phyloP scores from a whole-genome alignment of 352 stramenopile genomes.

The Globisporangium carolinianum region DNA sequence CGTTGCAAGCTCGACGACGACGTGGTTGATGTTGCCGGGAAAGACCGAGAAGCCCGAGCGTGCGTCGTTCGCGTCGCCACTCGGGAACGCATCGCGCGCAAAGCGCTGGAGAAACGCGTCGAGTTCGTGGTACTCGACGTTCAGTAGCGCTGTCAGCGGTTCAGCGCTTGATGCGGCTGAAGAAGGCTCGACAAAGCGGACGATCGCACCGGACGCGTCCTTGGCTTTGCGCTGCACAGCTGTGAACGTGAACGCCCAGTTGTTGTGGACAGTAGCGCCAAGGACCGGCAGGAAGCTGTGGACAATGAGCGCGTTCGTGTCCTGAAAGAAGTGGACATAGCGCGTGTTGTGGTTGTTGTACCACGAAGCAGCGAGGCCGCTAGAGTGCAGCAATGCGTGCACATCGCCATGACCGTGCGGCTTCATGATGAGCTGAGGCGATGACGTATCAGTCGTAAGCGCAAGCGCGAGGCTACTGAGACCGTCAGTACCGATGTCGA shows the following conservation, averaged over 20 bases:
- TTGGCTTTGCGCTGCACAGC: conserved; percentile 91
- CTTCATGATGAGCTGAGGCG: conserved; percentile 83
- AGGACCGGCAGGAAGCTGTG: conserved; percentile 87
- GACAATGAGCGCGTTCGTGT: conserved; percentile 96
- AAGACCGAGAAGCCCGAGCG: conserved; percentile 50
- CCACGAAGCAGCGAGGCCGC: conserved; percentile 69
- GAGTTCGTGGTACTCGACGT: conserved; percentile 73
- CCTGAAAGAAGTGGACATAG: conserved; percentile 93
- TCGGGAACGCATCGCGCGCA: conserved; percentile 30
- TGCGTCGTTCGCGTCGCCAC: conserved; percentile 58
- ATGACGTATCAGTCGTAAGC: conserved; percentile 26
- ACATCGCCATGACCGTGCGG: conserved; percentile 98
- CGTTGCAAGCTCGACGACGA: conserved; percentile 38
- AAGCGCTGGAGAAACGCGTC: conserved; percentile 51
- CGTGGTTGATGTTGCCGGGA: conserved; percentile 73
- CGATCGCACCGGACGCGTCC: conserved; percentile 75
- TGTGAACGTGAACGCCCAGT: conserved; percentile 91
- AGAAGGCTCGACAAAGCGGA: conserved; percentile 33
- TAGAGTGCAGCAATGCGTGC: conserved; percentile 89
- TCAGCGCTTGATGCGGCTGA: neutral
- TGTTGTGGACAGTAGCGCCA: conserved; percentile 78
- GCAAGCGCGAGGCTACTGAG: conserved; percentile 81
- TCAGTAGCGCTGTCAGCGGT: conserved; percentile 30
- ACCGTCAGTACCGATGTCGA: conserved; percentile 25
- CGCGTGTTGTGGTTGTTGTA: conserved; percentile 62